Evolutionary conservation across 2,329 filamentous ascomycete genomes (phyloP).

Genomic region (Xylaria sp.): DNA sequence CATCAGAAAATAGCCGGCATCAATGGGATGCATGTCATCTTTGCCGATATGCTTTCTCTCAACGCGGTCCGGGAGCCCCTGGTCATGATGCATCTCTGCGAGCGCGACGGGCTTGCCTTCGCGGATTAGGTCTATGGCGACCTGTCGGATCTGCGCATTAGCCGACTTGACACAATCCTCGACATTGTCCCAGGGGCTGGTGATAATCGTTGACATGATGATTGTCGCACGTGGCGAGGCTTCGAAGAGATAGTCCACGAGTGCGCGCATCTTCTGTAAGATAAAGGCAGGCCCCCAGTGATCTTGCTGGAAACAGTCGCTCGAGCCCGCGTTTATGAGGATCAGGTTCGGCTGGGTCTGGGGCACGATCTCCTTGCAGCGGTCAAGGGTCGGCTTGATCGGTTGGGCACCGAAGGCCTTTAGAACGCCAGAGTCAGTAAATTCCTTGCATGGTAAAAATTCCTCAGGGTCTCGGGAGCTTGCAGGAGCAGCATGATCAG

Average conservation of each 20-base stretch:
- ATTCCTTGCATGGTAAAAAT: too few relatives aligned
- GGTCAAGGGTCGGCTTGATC: conserved; percentile 45
- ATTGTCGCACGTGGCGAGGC: conserved; percentile 44
- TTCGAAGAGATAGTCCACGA: conserved; percentile 45
- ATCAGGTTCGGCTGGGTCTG: conserved; percentile 46
- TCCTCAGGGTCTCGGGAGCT: too few relatives aligned
- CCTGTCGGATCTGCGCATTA: conserved; percentile 48
- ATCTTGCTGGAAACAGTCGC: conserved; percentile 46
- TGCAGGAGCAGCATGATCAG: too few relatives aligned
- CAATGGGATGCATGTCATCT: conserved; percentile 47
- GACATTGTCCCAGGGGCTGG: conserved; percentile 43
- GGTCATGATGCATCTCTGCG: conserved; percentile 46
- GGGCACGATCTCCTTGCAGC: conserved; percentile 45
- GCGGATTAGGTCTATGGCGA: conserved; percentile 42
- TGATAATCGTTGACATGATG: conserved; percentile 47
- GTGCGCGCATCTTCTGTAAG: conserved; percentile 42
- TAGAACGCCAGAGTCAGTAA: too few relatives aligned
- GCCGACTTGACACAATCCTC: conserved; percentile 44
- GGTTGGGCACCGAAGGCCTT: conserved; percentile 46
- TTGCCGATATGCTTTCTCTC: conserved; percentile 42
- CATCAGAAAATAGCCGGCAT: conserved; percentile 47
- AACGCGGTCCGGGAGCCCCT: conserved; percentile 43
- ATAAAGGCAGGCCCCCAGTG: conserved; percentile 43
- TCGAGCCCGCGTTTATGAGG: conserved; percentile 46
- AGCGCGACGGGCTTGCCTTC: conserved; percentile 44